Evolutionary conservation across 2,329 filamentous ascomycete genomes (phyloP).

Genomic region (Trichoderma guizhouense): DNA sequence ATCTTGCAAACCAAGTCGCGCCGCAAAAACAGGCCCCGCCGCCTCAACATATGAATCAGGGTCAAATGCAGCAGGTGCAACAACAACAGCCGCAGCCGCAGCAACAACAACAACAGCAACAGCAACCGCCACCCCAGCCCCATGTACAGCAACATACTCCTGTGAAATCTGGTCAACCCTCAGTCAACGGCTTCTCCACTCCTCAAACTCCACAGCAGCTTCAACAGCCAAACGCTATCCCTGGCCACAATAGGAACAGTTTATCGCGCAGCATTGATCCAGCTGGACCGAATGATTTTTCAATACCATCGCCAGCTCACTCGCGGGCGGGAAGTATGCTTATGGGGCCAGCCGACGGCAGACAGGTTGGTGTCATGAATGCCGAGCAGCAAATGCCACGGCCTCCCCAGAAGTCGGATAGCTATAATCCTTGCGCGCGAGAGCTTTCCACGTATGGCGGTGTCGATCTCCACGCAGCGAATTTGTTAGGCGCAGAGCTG

Average conservation of each 20-base stretch:
- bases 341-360: constrained; percentile 35
- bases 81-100: constrained; percentile 29
- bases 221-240: constrained; percentile 9
- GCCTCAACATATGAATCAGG: constrained; percentile 28
- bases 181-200: constrained; percentile 38
- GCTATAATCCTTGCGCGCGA: constrained; percentile 54
- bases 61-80: constrained; percentile 37
- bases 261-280: constrained; percentile 47
- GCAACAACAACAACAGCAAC: constrained; percentile 27
- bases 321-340: constrained; percentile 41
- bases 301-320: constrained; percentile 45
- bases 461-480: constrained; percentile 63
- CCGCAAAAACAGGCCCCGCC: constrained; percentile 37
- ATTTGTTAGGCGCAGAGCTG: constrained; percentile 64
- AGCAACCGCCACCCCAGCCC: constrained; percentile 10
- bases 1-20: constrained; percentile 27
- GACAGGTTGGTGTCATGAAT: constrained; percentile 23
- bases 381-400: constrained; percentile 36
- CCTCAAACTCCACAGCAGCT: constrained; percentile 29
- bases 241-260: constrained; percentile 17
- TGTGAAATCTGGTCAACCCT: constrained; percentile 39
- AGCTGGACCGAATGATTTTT: constrained; percentile 37
- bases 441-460: constrained; percentile 65
- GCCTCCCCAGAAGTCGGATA: constrained; percentile 45
- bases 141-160: constrained; percentile 36